Percentiles rank a stretch among this genome's conserved stretches.
Conservation (phyloP, 2,329 filamentous ascomycete species). For the Pseudogymnoascus sp. region DNA sequence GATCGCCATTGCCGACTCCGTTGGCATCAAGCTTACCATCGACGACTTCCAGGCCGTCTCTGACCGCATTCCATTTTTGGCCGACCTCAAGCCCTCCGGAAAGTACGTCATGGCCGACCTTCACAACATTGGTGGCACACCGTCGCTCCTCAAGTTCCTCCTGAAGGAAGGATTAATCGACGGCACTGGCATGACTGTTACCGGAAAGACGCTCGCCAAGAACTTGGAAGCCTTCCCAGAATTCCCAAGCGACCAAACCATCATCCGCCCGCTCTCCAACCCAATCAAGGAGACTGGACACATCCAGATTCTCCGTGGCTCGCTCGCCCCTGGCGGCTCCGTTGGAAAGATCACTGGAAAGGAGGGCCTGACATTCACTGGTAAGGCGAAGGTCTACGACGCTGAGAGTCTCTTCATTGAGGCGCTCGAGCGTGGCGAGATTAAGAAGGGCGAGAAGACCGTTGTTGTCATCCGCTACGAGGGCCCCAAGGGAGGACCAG, state of each 20-base stretch:
- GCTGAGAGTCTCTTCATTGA: constrained; percentile 62
- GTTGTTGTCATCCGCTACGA: constrained; percentile 72
- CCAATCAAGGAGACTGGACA: constrained; percentile 68
- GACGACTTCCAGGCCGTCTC: constrained; percentile 83
- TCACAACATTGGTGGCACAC: constrained; percentile 50
- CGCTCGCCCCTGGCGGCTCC: constrained; percentile 60
- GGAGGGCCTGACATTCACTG: constrained; percentile 61
- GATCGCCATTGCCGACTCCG: constrained; percentile 75
- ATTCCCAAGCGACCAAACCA: constrained; percentile 63
- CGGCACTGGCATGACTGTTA: constrained; percentile 54
- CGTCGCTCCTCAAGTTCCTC: constrained; percentile 50
- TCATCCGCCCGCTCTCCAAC: constrained; percentile 61
- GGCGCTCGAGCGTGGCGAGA: constrained; percentile 59
- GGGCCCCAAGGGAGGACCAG: constrained; percentile 66
- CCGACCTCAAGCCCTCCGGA: constrained; percentile 73
- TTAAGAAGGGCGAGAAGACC: constrained; percentile 70
- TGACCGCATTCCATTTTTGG: constrained; percentile 71
- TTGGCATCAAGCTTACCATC: constrained; percentile 74
- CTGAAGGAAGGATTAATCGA: constrained; percentile 52
- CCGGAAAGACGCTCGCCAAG: constrained; percentile 51
- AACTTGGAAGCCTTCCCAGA: constrained; percentile 53
- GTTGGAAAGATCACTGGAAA: constrained; percentile 75
- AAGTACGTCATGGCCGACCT: constrained; percentile 57
- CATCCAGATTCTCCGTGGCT: constrained; percentile 66
- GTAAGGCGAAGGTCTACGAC: constrained; percentile 65